These are phyloP conservation scores for Calonectria hawksworthii DNA, from an alignment of 2,329 filamentous ascomycete species.

Conservation along the genomic window DNA sequence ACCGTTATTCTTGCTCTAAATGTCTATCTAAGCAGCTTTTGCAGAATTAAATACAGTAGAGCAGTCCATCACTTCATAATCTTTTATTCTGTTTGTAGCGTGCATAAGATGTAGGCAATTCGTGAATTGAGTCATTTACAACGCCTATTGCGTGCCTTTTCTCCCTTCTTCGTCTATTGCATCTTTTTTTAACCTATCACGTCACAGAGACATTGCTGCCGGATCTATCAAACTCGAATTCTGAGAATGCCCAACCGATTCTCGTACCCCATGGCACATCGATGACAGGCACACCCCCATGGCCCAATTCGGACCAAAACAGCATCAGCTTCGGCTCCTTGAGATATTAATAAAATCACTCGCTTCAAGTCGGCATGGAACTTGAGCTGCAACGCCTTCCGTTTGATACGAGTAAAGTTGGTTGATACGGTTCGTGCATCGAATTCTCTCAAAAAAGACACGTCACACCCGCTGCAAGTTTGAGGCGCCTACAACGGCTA, in stretches of 20 bases:
- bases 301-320: neutral
- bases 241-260: neutral
- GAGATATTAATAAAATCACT: neutral
- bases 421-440: neutral
- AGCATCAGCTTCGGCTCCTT: neutral
- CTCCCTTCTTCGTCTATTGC: too few species aligned
- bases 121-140: too few species aligned
- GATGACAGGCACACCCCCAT: neutral
- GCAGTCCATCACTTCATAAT: too few species aligned
- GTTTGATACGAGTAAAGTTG: neutral
- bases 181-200: too few species aligned
- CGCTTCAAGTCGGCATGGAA: neutral
- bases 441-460: neutral
- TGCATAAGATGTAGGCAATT: too few species aligned
- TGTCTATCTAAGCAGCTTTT: too few species aligned
- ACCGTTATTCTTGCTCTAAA: rapidly evolving
- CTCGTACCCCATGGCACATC: neutral
- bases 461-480: neutral
- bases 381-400: neutral
- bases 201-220: too few species aligned
- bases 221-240: neutral
- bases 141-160: neutral
- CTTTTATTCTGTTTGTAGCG: too few species aligned
- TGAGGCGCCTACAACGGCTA: neutral
- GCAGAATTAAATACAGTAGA: too few species aligned